Base-by-base conservation (phyloP, 768 basidiomycete genomes). In the Lactarius quietus region DNA sequence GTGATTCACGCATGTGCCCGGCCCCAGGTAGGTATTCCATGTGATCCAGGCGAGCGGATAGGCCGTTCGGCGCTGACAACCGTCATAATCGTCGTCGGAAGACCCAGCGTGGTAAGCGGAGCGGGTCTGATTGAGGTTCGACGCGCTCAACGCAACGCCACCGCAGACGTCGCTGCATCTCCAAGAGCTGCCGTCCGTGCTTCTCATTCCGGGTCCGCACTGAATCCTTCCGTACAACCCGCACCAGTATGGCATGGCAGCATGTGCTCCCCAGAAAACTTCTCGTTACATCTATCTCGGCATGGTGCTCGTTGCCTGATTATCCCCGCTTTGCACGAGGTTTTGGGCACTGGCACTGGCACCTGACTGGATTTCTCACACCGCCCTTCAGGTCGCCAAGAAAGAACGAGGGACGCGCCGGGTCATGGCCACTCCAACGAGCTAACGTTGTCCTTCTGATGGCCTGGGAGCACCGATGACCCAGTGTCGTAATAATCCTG, bases 121-220 rank as follows among this genome's bases (percentile, higher is more conserved):
- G 48, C 48, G 48, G 23, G 23, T 51, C n/a, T 48, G 23, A 51
- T 26, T 28, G 48, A 48, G 43, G 43, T 33, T 12, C 36, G 10
- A 9, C 8, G 12, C 36, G 36, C 12, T 48, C 48, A 5, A 57
- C 62, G 63, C 31, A 10, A 26, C 31, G 18, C 23, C 35, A 33
- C 33, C 8, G 33, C 33, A 43, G 26, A 45, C 41, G 55, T 57
- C 14, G n/a, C 10, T 23, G 43, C 57, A 41, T 14, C n/a, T 35
- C 53, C 52, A 33, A 59, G 35, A 18, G 35, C 36, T 35, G 38
- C 63, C 58, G 58, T 23, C 26, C 41, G 31, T 28, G 7, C 17
- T 53, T 59, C 51, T 58, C 31, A 59, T 45, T 54, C 58, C 57
- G 51, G 33, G 63, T 53, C 48, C 31, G 57, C 55, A 48, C 33